Evolutionary conservation across 768 basidiomycete genomes (phyloP), one percentile per base, ranked within the genome.

Genomic region (Termitomyces sp.): DNA sequence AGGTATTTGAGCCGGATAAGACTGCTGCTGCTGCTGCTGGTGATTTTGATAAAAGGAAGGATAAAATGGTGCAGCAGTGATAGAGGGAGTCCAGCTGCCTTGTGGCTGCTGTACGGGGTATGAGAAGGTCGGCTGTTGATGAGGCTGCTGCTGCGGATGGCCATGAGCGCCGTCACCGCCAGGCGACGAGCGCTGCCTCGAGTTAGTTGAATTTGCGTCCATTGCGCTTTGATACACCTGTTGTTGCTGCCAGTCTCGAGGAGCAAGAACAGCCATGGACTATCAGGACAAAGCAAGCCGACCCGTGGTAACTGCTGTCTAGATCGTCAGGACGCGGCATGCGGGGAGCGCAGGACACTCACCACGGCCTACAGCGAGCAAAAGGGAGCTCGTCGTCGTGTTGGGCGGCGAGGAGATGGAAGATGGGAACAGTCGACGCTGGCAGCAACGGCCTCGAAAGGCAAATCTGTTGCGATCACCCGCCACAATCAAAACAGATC

Each of bases 231-330:
- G 80, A 66, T 76, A 69, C 62, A 56, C 39, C 56, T 63, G 62
- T 58, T 80, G 49, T 56, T 63, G 63, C 53, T 81, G 81, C 88
- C 88, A 89, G 77, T 89, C 87, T 74, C 82, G 78, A 68, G 84
- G 78, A 60, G 82, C 86, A 74, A 89, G 83, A 76, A 88, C 80
- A 73, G 88, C 88, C 88, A 90, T 89, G 78, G 76, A 81, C 77
- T 70, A 64, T 57, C 46, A 33, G 53, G 39, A 58, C 57, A 54
- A 52, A 63, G 59, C 56, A 53, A 59, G 52, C 54, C 52, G 20
- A 60, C 54, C 58, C 52, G 58, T 54, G 60, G 54, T 60, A 42
- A 46, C 58, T 59, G 47, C 29, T 27, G 35, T 31, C 47, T 51
- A 16, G 2, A 32, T 3, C 27, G 58, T 54, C 46, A 56, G 56